Evolutionary conservation across 1,284 basidiomycete species (phyloP), one percentile per base, ranked within the genome.

Genomic region (Fistulinella cinereoalba): DNA sequence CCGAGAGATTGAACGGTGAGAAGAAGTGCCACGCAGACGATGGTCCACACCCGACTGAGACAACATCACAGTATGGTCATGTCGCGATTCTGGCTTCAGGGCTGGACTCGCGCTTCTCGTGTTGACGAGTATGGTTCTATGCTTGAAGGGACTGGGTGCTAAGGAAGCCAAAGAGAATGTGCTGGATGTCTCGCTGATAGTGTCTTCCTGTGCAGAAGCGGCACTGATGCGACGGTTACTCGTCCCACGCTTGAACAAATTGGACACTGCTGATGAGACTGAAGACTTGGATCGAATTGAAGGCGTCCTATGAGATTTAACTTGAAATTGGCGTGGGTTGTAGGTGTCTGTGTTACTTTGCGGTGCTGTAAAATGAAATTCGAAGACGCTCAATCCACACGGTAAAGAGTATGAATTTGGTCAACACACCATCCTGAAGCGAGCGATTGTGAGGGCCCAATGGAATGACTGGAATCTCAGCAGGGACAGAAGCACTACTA

Each of bases 271-370:
- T 29, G 84, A 83, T 15, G 76, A 71, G 21, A 80, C 71, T 0
- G 85, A 87, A 37, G 67, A 66, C 57, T 75, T 81, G 31, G 84
- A 85, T 43, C 71, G 71, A 19, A 85, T 62, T 9, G 85, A 87
- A 16, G 80, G 72, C 4, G 83, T 67, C 29, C 79, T 75, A 13
- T 67, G 66, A 36, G 76, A 57, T 47, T 77, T 76, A 42, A 74
- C 66, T 50, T 74, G 73, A 57, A 78, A 79, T 52, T 76, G 76
- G 32, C 76, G 77, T 16, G 76, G 63, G 21, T 72, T 68, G 25
- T 73, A 76, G 51, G 64, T 61, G 12, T 59, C 66, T 39, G 55
- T 58, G 58, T 56, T 63, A 37, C 53, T 53, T 15, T 54, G 50
- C 12, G 64, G 60, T 34, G 51, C 61, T 67, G 24, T 6, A 34